Evolutionary conservation across 2,329 filamentous ascomycete species (phyloP).

Genomic region (Lecanosticta acicola): DNA sequence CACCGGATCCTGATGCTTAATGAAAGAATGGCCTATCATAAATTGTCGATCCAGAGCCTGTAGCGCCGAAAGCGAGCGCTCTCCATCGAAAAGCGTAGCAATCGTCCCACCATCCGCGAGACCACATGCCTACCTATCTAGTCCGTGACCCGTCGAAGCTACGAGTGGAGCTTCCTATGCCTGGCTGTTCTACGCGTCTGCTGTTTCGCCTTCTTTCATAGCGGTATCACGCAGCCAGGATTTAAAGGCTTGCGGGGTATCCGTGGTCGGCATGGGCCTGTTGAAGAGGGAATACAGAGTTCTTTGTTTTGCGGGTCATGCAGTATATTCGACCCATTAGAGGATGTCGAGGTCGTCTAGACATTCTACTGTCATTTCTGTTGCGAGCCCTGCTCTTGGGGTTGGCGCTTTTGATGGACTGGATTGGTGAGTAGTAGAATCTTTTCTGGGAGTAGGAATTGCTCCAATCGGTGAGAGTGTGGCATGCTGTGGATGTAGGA

Average conservation of each 20-base stretch:
- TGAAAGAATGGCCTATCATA: slow-evolving; percentile 9
- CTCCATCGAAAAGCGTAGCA: slow-evolving; percentile 13
- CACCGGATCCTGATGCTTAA: slow-evolving; percentile 10
- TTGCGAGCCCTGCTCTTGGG: slow-evolving; percentile 8
- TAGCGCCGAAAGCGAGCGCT: slow-evolving; percentile 5
- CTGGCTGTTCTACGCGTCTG: slow-evolving; percentile 4
- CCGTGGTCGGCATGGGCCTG: slow-evolving; percentile 7
- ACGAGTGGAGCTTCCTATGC: slow-evolving; percentile 8
- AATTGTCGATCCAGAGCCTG: slow-evolving; percentile 5
- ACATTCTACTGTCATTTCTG: slow-evolving; percentile 11
- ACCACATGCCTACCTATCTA: slow-evolving; percentile 8
- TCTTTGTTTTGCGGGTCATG: slow-evolving; percentile 10
- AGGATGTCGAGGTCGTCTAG: slow-evolving; percentile 9
- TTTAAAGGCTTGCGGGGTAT: slow-evolving; percentile 12
- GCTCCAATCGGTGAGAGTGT: background rate
- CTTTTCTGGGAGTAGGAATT: no score
- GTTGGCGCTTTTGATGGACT: slow-evolving; percentile 2
- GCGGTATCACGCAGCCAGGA: slow-evolving; percentile 1
- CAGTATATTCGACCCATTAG: slow-evolving; percentile 7
- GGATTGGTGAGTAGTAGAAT: no score
- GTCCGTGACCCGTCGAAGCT: slow-evolving; percentile 8
- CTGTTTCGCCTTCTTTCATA: background rate
- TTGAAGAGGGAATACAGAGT: slow-evolving; percentile 8
- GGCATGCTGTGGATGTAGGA: background rate
- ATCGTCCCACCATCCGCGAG: slow-evolving; percentile 11